These are phyloP conservation scores for Crithidia acanthocephali DNA, from an alignment of 208 protist species.

Conservation along the genomic window DNA sequence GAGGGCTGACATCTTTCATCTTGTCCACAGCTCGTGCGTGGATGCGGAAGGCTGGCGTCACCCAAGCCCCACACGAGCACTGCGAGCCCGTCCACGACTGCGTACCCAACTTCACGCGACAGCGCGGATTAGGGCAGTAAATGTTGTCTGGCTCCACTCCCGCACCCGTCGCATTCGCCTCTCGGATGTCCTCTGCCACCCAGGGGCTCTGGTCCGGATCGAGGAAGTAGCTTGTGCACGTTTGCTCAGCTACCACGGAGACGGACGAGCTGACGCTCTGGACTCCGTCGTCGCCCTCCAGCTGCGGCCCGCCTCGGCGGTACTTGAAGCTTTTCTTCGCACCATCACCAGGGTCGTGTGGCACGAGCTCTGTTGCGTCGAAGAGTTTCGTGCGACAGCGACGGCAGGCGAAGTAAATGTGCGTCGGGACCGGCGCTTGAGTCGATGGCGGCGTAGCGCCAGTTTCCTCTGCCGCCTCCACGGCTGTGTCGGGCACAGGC, in stretches of 20 bases:
- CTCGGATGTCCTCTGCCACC: slow-evolving; percentile 67
- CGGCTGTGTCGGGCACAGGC: too few relatives aligned
- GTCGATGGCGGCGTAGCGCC: neutral
- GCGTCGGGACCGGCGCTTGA: neutral
- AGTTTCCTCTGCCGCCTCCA: neutral
- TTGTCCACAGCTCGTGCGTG: slow-evolving; percentile 71
- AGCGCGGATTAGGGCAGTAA: slow-evolving; percentile 75
- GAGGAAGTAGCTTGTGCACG: slow-evolving; percentile 87
- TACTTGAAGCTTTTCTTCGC: slow-evolving; percentile 58
- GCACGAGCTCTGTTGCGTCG: slow-evolving; percentile 41
- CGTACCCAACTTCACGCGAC: slow-evolving; percentile 80
- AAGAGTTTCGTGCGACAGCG: slow-evolving; percentile 67
- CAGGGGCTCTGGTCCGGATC: slow-evolving; percentile 75
- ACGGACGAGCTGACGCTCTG: neutral
- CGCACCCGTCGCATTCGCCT: slow-evolving; percentile 37
- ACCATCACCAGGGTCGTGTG: slow-evolving; percentile 44
- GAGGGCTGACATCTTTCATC: too few relatives aligned
- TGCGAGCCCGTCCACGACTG: slow-evolving; percentile 85
- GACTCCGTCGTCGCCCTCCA: slow-evolving; percentile 13
- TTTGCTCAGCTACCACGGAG: neutral
- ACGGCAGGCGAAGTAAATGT: slow-evolving; percentile 59
- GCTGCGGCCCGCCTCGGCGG: slow-evolving; percentile 18
- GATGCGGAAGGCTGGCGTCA: slow-evolving; percentile 87
- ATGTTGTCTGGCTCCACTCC: slow-evolving; percentile 80
- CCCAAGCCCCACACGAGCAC: slow-evolving; percentile 88